Base-by-base conservation (phyloP, 192 early-diverging fungal species). In the Coemansia sp. region DNA sequence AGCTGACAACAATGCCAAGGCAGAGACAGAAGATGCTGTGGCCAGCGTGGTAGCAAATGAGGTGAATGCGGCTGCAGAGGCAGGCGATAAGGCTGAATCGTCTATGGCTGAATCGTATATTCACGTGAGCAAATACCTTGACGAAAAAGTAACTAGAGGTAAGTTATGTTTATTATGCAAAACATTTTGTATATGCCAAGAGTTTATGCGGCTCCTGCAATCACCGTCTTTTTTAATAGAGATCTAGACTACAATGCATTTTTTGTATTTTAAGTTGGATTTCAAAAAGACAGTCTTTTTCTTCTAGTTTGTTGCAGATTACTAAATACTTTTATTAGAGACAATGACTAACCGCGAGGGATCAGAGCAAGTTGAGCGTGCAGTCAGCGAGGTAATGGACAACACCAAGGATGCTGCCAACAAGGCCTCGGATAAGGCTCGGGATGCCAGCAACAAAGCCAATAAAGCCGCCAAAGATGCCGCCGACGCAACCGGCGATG, bases 41-140 rank as follows among this genome's bases (percentile, higher is more conserved):
- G 57, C 45, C 12, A 45, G 19, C 16, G 20, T 18, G 57, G 16
- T 37, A 19, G 19, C 45, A 18, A 18, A 19, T 26, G 52, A 21
- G 52, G 6, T 19, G 18, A 38, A 21, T 20, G 36, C 30, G 3
- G 7, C 43, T 6, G 28, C n/a, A 3, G 26, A 11, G 41, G 53
- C 40, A 40, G 28, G 5, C 30, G 42, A 36, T 12, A 23, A n/a
- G 30, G 5, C 6, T 15, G 35, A 30, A n/a, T 43, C 10, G 1
- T 64, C 55, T 14, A 51, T 68, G 47, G 30, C 61, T 18, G 72
- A 65, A 2, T 75, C 72, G 19, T 75, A 45, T 40, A 54, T 75
- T 18, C 65, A 68, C 46, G 65, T 75, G 13, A 45, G 33, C 39
- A 30, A 33, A 12, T 50, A 42, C 1, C 21, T 18, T 11, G 39